Base-by-base conservation (phyloP, 2,329 filamentous ascomycete genomes). In the Aspergillus sp. region DNA sequence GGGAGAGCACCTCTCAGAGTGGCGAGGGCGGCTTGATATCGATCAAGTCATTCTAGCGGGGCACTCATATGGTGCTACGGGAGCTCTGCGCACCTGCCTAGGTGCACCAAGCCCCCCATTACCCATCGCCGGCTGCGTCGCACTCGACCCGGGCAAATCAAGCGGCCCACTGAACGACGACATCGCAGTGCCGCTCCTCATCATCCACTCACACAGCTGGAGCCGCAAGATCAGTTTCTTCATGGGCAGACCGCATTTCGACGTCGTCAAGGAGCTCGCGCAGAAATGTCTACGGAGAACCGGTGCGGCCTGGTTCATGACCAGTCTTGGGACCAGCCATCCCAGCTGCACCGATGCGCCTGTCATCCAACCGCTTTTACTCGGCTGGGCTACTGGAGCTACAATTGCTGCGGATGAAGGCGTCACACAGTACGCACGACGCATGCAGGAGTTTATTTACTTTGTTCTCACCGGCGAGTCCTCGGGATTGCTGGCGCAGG, bases 191-290 rank as follows among this genome's bases (percentile, higher is more conserved):
- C 47, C 47, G 7, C 47, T 50, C 1, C 17, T 50, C 6, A 35
- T 50, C 6, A 50, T 50, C 33, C 33, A 50, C 35, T 50, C 47
- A 3, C 47, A 50, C 14, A 50, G 47, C 35, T 50, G 47, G 47
- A 39, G 31, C 47, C 47, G 47, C 4, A 50, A 50, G 21, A n/a
- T 50, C 19, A 50, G 47, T 21, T 7, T 50, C 17, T 50, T 50
- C 47, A 50, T 50, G 47, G 47, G 47, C 33, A 11, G 47, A 0
- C 47, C 47, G 12, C 47, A 50, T 8, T 50, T 50, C 12, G 47
- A 50, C 12, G 47, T 50, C 35, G 47, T 50, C 7, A 33, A 33
- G 11, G 47, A 50, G 31, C 47, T 50, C 3, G 47, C 33, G 6
- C 31, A n/a, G 19, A 40, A 19, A 19, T 50, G 47, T 8, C 12